Evolutionary conservation across 1,284 basidiomycete species (phyloP).

Genomic region (Ustilago esculenta): DNA sequence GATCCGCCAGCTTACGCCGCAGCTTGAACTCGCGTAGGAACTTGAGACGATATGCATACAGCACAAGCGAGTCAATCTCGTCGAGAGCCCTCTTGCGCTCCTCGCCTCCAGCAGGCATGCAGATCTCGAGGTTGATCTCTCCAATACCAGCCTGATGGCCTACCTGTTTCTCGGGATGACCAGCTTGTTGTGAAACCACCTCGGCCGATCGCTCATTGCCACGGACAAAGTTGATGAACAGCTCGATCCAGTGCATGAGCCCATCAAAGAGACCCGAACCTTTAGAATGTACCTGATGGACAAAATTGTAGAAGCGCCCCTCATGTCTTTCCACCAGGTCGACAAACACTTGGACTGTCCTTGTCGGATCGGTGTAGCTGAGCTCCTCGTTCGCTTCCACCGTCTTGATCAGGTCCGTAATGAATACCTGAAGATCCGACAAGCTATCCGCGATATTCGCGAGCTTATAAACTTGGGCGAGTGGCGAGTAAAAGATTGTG

Average conservation of each 20-base stretch:
- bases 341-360: slow-evolving; percentile 92
- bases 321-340: slow-evolving; percentile 93
- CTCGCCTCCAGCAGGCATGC: slow-evolving; percentile 57
- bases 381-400: slow-evolving; percentile 91
- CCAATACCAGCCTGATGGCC: slow-evolving; percentile 51
- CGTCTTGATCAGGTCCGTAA: slow-evolving; percentile 93
- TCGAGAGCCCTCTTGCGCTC: slow-evolving; percentile 52
- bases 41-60: slow-evolving; percentile 63
- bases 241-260: slow-evolving; percentile 96
- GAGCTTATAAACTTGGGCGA: slow-evolving; percentile 98
- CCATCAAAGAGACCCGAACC: slow-evolving; percentile 92
- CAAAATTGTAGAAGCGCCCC: slow-evolving; percentile 93
- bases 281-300: slow-evolving; percentile 98
- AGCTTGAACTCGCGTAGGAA: slow-evolving; percentile 63
- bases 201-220: slow-evolving; percentile 76
- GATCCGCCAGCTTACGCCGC: slow-evolving; percentile 52
- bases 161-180: background rate
- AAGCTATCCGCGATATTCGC: slow-evolving; percentile 96
- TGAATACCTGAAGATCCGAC: slow-evolving; percentile 89
- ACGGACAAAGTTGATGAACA: slow-evolving; percentile 90
- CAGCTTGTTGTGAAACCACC: slow-evolving; percentile 69
- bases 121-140: slow-evolving; percentile 60
- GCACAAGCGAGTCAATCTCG: slow-evolving; percentile 62
- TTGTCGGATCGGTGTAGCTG: slow-evolving; percentile 82
- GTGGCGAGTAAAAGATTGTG: slow-evolving; percentile 96